These are phyloP conservation scores for Albatrellus sp. DNA, from an alignment of 1,284 basidiomycete species.

Conservation along the genomic window DNA sequence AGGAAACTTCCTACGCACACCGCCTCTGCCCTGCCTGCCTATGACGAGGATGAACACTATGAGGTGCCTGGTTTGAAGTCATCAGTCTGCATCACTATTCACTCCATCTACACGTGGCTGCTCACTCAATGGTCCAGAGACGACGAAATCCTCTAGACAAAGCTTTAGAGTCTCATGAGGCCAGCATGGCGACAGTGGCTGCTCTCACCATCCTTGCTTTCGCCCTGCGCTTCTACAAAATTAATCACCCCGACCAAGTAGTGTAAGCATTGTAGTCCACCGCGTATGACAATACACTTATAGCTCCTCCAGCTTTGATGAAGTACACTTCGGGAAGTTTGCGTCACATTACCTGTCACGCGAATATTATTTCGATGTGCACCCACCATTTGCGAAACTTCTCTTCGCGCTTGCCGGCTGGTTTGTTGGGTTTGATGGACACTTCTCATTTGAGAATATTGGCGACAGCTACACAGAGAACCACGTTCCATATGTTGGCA, in stretches of 20 bases:
- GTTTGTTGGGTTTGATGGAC: slow-evolving; percentile 93
- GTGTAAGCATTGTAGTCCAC: slow-evolving; percentile 51
- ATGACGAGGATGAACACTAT: slow-evolving; percentile 5
- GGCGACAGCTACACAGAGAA: slow-evolving; percentile 84
- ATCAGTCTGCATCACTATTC: background rate
- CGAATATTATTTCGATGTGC: slow-evolving; percentile 99
- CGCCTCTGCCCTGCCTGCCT: background rate
- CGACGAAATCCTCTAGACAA: slow-evolving; percentile 44
- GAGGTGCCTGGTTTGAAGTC: slow-evolving; percentile 4
- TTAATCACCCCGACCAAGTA: slow-evolving; percentile 87
- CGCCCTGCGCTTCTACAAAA: slow-evolving; percentile 82
- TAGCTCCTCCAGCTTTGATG: slow-evolving; percentile 64
- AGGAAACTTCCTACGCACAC: background rate
- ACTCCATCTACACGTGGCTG: background rate
- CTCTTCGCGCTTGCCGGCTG: slow-evolving; percentile 88
- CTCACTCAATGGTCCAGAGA: slow-evolving; percentile 10
- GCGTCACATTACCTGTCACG: slow-evolving; percentile 83
- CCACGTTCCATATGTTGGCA: slow-evolving; percentile 88
- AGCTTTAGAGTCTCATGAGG: slow-evolving; percentile 44
- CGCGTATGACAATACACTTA: slow-evolving; percentile 5
- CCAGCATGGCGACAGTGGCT: slow-evolving; percentile 45
- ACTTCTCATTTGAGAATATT: slow-evolving; percentile 91
- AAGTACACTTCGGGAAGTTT: slow-evolving; percentile 95
- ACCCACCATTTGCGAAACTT: slow-evolving; percentile 92
- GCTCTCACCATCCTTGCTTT: slow-evolving; percentile 67